Base-by-base conservation (phyloP, 371 early-diverging fungal genomes). In the Smittium mucronatum region DNA sequence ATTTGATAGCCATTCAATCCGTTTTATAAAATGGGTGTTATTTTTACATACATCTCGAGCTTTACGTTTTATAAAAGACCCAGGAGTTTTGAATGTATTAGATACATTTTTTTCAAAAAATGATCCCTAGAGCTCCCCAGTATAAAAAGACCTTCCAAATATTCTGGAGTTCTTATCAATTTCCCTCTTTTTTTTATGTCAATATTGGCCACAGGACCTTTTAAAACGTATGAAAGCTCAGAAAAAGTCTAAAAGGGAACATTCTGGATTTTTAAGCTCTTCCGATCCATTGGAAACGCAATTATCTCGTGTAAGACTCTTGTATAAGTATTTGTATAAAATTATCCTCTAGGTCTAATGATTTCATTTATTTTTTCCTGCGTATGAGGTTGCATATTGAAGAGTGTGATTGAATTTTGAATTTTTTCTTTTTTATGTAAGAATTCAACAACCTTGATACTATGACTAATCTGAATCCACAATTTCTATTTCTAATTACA, bases 281-380 rank as follows among this genome's bases (percentile, higher is more conserved):
- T 17, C 75, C 77, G 32, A 78, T 73, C 76, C 81, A 83, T n/a
- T 71, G 58, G 63, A 82, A 81, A 47, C 78, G 82, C 15, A 83
- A 76, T 66, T 72, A 81, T 0, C 66, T 58, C 64, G 68, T 68
- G 69, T 74, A 72, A 17, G 76, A 75, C 2, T 68, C 58, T 21
- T 72, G 72, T n/a, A 78, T 70, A 0, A 73, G 79, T 66, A 78
- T 77, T 25, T 73, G 72, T 63, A 80, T 71, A n/a, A 78, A 78
- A 5, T 78, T 78, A 64, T 75, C 74, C 70, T 77, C 79, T 31
- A 81, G 71, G 65, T 72, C 78, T 61, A 79, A 61, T 2, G 74
- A 70, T 2, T 72, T 71, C 0, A 80, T 72, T 69, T 73, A 78
- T 57, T 80, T 78, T 58, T 58, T 61, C 34, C 64, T 57, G 34